phyloP scores from a whole-genome alignment of 2,329 filamentous ascomycete species.

The Pseudogymnoascus sp. region DNA sequence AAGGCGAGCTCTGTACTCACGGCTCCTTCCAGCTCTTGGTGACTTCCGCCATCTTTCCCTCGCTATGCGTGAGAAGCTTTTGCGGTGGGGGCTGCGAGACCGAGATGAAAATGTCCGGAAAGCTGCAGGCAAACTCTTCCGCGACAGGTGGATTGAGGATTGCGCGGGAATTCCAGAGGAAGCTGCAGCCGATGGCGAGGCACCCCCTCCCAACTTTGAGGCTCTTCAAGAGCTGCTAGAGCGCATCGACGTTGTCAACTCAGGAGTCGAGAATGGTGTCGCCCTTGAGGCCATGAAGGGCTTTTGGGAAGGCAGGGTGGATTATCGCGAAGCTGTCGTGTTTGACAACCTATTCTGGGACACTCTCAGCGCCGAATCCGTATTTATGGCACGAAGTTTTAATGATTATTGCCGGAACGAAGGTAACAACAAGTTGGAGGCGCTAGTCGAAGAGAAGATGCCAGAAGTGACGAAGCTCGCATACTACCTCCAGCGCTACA shows the following conservation, averaged over 20 bases:
- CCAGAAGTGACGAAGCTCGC: constrained; percentile 89
- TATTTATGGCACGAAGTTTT: constrained; percentile 85
- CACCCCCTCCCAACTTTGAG: constrained; percentile 62
- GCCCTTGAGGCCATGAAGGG: constrained; percentile 89
- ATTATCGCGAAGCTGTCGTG: constrained; percentile 63
- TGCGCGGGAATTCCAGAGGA: constrained; percentile 62
- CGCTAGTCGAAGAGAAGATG: constrained; percentile 80
- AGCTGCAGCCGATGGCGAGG: constrained; percentile 36
- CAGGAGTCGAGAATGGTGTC: constrained; percentile 80
- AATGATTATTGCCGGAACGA: constrained; percentile 83
- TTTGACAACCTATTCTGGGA: constrained; percentile 75
- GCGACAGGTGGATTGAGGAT: constrained; percentile 96
- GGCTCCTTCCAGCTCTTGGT: constrained; percentile 75
- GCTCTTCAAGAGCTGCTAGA: constrained; percentile 84
- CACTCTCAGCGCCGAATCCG: constrained; percentile 71
- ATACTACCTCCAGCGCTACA: constrained; percentile 75
- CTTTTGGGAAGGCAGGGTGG: constrained; percentile 88
- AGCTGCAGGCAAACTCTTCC: constrained; percentile 80
- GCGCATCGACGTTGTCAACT: constrained; percentile 86
- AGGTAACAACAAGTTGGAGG: constrained; percentile 64
- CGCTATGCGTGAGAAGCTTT: constrained; percentile 87
- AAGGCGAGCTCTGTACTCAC: constrained; percentile 75
- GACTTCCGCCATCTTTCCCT: constrained; percentile 92
- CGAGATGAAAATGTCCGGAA: constrained; percentile 91
- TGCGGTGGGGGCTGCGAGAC: constrained; percentile 90